phyloP scores from a whole-genome alignment of 2,329 filamentous ascomycete genomes.

The Karstenula rhodostoma region DNA sequence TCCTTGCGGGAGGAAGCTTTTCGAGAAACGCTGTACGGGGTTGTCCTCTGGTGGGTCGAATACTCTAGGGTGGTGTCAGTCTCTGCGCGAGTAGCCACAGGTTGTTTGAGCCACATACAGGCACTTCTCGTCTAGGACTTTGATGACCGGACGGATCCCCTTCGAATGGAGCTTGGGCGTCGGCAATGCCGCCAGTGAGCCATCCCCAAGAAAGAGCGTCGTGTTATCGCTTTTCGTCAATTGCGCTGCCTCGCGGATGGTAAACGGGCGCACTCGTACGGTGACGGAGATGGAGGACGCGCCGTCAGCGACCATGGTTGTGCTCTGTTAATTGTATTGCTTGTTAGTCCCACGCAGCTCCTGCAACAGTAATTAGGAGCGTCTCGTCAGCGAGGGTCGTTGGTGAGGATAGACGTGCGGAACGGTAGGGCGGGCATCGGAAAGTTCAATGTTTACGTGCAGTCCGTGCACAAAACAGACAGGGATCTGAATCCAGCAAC shows the following conservation, averaged over 20 bases:
- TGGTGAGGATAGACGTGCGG: conserved; percentile 29
- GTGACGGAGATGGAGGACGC: conserved; percentile 61
- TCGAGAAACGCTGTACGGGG: conserved; percentile 85
- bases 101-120: conserved; percentile 67
- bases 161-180: conserved; percentile 85
- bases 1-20: conserved; percentile 77
- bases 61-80: conserved; percentile 66
- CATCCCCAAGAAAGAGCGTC: conserved; percentile 93
- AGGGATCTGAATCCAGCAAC: conserved; percentile 33
- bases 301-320: conserved; percentile 51
- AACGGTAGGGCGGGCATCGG: conserved; percentile 33
- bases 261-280: conserved; percentile 72
- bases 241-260: conserved; percentile 93
- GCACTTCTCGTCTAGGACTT: conserved; percentile 95
- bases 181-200: conserved; percentile 86
- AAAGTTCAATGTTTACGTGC: conserved; percentile 29
- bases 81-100: conserved; percentile 8
- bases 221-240: conserved; percentile 81
- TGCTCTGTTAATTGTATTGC: conserved; percentile 17
- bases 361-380: conserved; percentile 9
- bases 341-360: conserved; percentile 2
- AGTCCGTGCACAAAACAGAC: conserved; percentile 37
- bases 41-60: conserved; percentile 98
- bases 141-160: conserved; percentile 90
- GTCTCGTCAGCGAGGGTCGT: conserved; percentile 27